phyloP scores from a whole-genome alignment of 1,284 basidiomycete species.

The Sphaerobolus stellatus region DNA sequence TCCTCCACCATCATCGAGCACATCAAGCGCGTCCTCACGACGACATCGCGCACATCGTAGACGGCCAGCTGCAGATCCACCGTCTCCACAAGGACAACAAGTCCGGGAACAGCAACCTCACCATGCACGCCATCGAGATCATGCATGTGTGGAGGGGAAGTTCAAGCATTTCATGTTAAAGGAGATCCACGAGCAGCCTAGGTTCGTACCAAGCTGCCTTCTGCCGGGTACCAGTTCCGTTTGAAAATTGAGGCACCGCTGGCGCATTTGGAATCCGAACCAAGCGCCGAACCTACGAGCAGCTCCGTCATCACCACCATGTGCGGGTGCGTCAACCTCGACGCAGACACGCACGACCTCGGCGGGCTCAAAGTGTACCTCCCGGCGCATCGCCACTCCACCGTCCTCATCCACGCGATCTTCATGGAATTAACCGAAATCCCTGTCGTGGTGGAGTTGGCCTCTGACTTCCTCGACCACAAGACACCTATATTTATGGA shows the following conservation, averaged over 20 bases:
- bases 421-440: conserved; percentile 99
- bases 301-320: conserved; percentile 99
- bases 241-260: no score
- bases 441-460: conserved; percentile 95
- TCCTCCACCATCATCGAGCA: conserved; percentile 97
- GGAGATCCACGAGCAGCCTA: conserved; percentile 99
- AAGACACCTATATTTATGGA: conserved; percentile 99
- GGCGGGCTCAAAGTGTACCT: conserved; percentile 96
- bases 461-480: conserved; percentile 97
- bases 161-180: conserved; percentile 99
- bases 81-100: conserved; percentile 87
- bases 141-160: conserved; percentile 99
- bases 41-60: conserved; percentile 96
- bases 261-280: conserved; percentile 95
- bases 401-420: conserved; percentile 95
- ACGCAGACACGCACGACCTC: conserved; percentile 86
- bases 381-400: conserved; percentile 96
- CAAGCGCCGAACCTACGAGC: conserved; percentile 98
- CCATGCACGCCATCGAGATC: conserved; percentile 96
- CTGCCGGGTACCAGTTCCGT: no score
- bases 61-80: conserved; percentile 98
- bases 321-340: conserved; percentile 99
- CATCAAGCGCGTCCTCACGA: conserved; percentile 98
- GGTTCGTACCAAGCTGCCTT: no score
- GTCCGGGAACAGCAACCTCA: conserved; percentile 75